A percentile compares a stretch with the other conserved stretches of the same genome.
Evolutionary conservation across 768 basidiomycete genomes (phyloP).

Genomic region (Tephrocybe rancida): DNA sequence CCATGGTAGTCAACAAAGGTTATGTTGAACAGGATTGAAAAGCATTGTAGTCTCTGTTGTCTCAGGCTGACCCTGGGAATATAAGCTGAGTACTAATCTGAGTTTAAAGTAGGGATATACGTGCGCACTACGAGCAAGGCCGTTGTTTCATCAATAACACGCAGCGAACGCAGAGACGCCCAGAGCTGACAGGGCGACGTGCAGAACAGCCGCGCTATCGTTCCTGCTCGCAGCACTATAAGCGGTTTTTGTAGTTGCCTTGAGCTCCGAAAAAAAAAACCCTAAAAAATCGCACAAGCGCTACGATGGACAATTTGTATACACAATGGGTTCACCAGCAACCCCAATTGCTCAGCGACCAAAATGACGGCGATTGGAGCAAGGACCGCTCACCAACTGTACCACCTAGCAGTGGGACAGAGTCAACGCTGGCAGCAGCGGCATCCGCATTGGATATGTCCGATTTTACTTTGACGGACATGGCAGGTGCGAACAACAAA

Average conservation of each 20-base stretch:
- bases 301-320: slow-evolving; percentile 48
- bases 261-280: slow-evolving; percentile 33
- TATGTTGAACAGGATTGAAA: too few species aligned
- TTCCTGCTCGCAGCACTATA: slow-evolving; percentile 24
- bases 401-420: slow-evolving; percentile 3
- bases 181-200: slow-evolving; percentile 26
- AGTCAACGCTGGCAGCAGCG: slow-evolving; percentile 21
- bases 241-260: slow-evolving; percentile 34
- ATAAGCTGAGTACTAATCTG: slow-evolving; percentile 31
- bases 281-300: slow-evolving; percentile 23
- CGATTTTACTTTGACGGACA: slow-evolving; percentile 45
- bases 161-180: slow-evolving; percentile 14
- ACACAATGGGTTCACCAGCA: slow-evolving; percentile 42
- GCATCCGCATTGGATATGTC: slow-evolving; percentile 37
- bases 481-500: slow-evolving; percentile 36
- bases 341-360: slow-evolving; percentile 35
- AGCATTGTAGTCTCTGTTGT: slow-evolving; percentile 18
- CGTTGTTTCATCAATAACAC: slow-evolving; percentile 20
- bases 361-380: slow-evolving; percentile 42
- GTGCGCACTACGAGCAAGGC: not conserved
- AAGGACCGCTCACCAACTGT: slow-evolving; percentile 40
- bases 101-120: slow-evolving; percentile 31
- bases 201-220: slow-evolving; percentile 24
- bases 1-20: slow-evolving; percentile 23
- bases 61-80: slow-evolving; percentile 38